Evolutionary conservation across 2,329 filamentous ascomycete genomes (phyloP), one percentile per base, ranked within the genome.

Genomic region (Cytospora paraplurivora): DNA sequence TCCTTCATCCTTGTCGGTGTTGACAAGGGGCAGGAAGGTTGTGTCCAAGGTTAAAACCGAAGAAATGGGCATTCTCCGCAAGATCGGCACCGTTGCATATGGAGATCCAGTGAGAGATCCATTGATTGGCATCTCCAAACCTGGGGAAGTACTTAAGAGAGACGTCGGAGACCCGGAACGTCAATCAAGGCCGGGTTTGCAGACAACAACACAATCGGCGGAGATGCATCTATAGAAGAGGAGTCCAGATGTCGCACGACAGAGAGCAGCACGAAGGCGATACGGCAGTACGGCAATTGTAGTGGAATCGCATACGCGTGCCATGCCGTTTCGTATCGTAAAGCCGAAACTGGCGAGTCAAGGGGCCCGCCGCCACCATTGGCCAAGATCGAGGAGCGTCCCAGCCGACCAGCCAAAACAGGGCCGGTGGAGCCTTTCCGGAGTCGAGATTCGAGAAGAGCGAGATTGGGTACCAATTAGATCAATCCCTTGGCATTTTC

Each of bases 1-100:
- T 19, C 53, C 33, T 37, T 19, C n/a, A 58, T 58, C n/a, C 52
- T 32, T 55, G 21, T 27, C 19, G 52, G 37, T 55, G 21, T 27
- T 37, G 52, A 37, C 27, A 12, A 19, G n/a, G 32, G 32, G 17
- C 52, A 47, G 44, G 44, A 47, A 47, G 44, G 44, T 47, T 47
- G 44, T 10, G 44, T 21, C 44, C 21, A 12, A 47, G 10, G 2
- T 21, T 47, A 12, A 47, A 44, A 41, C 15, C 17, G 21, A 47
- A 47, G n/a, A 47, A 47, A 8, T 47, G 44, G 44, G 44, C n/a
- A 21, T 19, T 21, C 44, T 47, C 44, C 44, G 44, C 44, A 47
- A 19, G 44, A 47, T 47, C 44, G 44, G 44, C 44, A 47, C 17
- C 44, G n/a, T 17, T 47, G 44, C 44, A 47, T 47, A n/a, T 47